Evolutionary conservation across 1,284 basidiomycete species (phyloP).

Genomic region (Gymnopus androsaceus): DNA sequence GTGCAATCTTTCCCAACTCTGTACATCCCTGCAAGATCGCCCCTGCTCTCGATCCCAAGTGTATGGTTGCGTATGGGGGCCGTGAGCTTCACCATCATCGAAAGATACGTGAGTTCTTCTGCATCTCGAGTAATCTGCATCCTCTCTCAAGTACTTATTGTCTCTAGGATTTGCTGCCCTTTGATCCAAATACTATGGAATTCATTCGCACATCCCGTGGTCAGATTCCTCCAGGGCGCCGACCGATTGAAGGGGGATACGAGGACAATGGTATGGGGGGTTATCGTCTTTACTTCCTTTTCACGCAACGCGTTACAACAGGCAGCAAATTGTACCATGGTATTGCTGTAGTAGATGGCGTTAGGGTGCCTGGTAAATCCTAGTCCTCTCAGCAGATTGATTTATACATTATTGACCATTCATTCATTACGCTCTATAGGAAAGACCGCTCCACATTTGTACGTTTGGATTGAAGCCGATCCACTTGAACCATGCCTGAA

Average conservation of each 20-base stretch:
- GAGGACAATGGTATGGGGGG: constrained; percentile 43
- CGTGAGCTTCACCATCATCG: constrained; percentile 57
- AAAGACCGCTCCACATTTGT: constrained; percentile 74
- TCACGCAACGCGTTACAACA: constrained; percentile 22
- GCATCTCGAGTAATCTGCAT: background rate
- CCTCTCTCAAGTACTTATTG: constrained; percentile 23
- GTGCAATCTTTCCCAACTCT: constrained; percentile 62
- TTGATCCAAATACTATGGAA: constrained; percentile 66
- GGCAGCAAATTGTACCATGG: constrained; percentile 55
- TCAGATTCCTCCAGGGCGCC: constrained; percentile 52
- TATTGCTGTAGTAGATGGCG: constrained; percentile 45
- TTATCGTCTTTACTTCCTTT: background rate
- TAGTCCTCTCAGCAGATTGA: no score
- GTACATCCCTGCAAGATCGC: constrained; percentile 82
- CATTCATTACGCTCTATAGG: no score
- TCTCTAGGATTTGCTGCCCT: constrained; percentile 71
- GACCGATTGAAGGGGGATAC: constrained; percentile 57
- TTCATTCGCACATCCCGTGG: constrained; percentile 64
- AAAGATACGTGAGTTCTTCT: constrained; percentile 43
- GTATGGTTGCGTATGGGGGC: constrained; percentile 66
- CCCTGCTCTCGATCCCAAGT: constrained; percentile 50
- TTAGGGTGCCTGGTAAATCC: constrained; percentile 68
- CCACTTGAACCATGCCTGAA: background rate
- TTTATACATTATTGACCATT: no score
- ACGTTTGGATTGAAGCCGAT: constrained; percentile 21